Base-by-base conservation (phyloP, 2,329 filamentous ascomycete genomes). In the Coleophoma cylindrospora region DNA sequence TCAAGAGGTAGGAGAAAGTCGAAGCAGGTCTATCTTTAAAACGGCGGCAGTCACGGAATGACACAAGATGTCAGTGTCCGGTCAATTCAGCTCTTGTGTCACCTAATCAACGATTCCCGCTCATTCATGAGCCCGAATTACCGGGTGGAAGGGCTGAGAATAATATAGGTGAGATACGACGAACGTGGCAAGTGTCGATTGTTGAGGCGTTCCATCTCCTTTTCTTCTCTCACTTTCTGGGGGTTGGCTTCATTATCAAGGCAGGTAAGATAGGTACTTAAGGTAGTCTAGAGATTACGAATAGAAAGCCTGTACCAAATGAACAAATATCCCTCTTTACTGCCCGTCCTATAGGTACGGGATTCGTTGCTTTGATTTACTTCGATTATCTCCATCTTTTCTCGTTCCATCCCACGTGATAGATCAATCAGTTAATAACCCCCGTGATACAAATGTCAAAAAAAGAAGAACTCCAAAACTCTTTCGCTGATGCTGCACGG, bases 401-500 rank as follows among this genome's bases (percentile, higher is more conserved):
- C 8, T 41, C 15, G 3, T 41, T 41, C 27, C 27, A 27, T 3
- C 27, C 27, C 27, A 27, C 27, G 7, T 27, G 27, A 5, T 27
- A 27, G 27, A 27, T 27, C 9, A 10, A 27, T 27, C 27, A 27
- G 27, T 27, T 10, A 27, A 27, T 3, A 10, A 8, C 7, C 27
- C 7, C 27, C 3, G 27, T 19, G 19, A 3, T 7, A 38, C 36
- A 38, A 38, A 38, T 38, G 15, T 17, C 14, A 14, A 38, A 17
- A n/a, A 27, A 21, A 27, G 34, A 48, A 33, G 40, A 55, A 54
- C 54, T 49, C 54, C 55, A 44, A 36, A 43, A 57, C 53, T 55
- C 53, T 50, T 27, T 52, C 51, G 55, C 55, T 57, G 55, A 56
- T 54, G 47, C 47, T 57, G 51, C 49, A 47, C 34, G 47, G 34